Evolutionary conservation across 257 asterid species (phyloP).

Genomic region (Solanum chilense): DNA sequence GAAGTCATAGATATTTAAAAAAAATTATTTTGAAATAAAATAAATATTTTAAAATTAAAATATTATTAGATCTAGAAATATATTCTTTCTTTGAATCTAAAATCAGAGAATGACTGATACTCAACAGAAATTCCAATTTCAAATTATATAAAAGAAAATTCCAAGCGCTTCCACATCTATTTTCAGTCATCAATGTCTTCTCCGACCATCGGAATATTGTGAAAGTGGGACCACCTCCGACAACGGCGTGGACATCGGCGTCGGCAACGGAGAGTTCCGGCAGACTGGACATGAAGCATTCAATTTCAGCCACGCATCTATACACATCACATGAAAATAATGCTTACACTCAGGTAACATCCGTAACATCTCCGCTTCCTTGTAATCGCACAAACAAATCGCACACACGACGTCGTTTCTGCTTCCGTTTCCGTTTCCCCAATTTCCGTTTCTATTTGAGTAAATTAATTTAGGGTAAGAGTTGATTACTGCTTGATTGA

Average conservation of each 20-base stretch:
- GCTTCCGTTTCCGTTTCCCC: slow-evolving; percentile 8
- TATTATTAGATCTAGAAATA: no score
- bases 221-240: slow-evolving; percentile 72
- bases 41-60: no score
- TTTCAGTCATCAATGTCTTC: slow-evolving; percentile 21
- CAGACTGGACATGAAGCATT: slow-evolving; percentile 80
- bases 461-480: slow-evolving; percentile 68
- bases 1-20: no score
- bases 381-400: slow-evolving; percentile 68
- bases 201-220: slow-evolving; percentile 56
- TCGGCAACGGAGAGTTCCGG: slow-evolving; percentile 80
- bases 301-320: slow-evolving; percentile 86
- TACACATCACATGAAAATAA: slow-evolving; percentile 68
- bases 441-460: slow-evolving; percentile 23
- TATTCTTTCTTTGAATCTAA: no score
- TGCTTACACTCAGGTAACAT: slow-evolving; percentile 85
- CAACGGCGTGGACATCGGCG: slow-evolving; percentile 80
- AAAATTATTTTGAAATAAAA: no score
- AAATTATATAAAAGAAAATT: no score
- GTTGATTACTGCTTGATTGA: slow-evolving; percentile 57
- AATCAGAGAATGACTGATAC: no score
- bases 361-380: slow-evolving; percentile 74
- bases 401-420: slow-evolving; percentile 51
- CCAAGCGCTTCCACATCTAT: neutral
- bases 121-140: neutral